Evolutionary conservation across 83 land plant genomes (phyloP).

Genomic region (Isoetes engelmannii): DNA sequence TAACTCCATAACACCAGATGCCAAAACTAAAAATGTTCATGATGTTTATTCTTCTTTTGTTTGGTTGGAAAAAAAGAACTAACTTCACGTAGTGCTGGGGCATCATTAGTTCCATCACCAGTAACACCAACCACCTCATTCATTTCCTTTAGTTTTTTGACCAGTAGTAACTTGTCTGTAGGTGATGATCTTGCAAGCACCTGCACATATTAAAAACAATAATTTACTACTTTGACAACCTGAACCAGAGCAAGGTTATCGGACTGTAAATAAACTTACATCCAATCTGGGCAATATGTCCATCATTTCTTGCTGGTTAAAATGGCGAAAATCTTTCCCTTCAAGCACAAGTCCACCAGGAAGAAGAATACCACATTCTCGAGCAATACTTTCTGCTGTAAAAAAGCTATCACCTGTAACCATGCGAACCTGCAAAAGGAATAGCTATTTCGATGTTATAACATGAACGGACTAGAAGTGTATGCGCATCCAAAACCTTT

Average conservation of each 20-base stretch:
- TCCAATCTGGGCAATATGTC: too few relatives aligned
- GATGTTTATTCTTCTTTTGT: conserved; percentile 1
- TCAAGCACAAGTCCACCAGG: too few relatives aligned
- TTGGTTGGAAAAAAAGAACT: background rate
- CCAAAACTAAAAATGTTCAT: background rate
- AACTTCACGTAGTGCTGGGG: conserved; percentile 88
- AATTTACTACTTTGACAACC: background rate
- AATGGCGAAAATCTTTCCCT: too few relatives aligned
- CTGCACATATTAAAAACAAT: conserved; percentile 16
- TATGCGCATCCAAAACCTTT: background rate
- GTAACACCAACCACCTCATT: conserved; percentile 86
- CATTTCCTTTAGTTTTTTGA: conserved; percentile 49
- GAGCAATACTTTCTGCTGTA: too few relatives aligned
- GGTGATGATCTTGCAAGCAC: conserved; percentile 92
- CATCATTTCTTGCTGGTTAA: too few relatives aligned
- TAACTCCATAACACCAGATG: conserved; percentile 29
- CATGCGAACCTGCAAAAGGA: too few relatives aligned
- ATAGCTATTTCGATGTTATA: too few relatives aligned
- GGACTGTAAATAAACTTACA: too few relatives aligned
- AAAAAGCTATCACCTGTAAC: too few relatives aligned
- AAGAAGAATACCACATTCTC: too few relatives aligned
- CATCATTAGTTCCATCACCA: conserved; percentile 94
- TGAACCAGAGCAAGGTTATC: too few relatives aligned
- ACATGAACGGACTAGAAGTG: too few relatives aligned
- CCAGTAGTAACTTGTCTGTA: conserved; percentile 71